Percentiles rank a stretch among this genome's conserved stretches.
phyloP scores from a whole-genome alignment of 2,329 filamentous ascomycete species.

The Pseudocercospora vitis region DNA sequence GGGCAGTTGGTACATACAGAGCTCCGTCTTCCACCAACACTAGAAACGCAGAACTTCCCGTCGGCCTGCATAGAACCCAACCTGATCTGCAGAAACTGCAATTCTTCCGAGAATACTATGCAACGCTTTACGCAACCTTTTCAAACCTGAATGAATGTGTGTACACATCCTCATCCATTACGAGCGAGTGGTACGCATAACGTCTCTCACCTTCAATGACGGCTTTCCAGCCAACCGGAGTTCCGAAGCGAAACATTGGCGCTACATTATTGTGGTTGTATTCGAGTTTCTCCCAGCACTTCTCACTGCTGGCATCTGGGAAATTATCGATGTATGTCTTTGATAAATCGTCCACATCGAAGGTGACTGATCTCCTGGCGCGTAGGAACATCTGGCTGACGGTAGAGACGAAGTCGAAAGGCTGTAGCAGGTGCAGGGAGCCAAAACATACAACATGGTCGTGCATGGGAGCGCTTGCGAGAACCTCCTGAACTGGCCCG shows the following conservation, averaged over 20 bases:
- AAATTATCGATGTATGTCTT: not conserved
- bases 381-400: not conserved
- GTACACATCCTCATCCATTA: not conserved
- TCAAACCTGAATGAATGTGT: not conserved
- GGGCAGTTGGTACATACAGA: too few species aligned
- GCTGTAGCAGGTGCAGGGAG: not conserved
- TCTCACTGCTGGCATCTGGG: constrained; percentile 3
- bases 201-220: not conserved
- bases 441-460: not conserved
- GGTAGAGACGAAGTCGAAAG: not conserved
- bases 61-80: not conserved
- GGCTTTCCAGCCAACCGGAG: not conserved
- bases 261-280: constrained; percentile 1
- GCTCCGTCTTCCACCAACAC: too few species aligned
- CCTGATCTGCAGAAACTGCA: not conserved
- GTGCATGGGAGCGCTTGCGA: not conserved
- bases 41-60: too few species aligned
- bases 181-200: not conserved
- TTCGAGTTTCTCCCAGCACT: constrained; percentile 3
- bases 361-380: not conserved
- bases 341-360: not conserved
- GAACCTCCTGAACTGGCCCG: not conserved
- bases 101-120: not conserved
- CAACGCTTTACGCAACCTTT: not conserved
- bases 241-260: not conserved